A percentile compares a stretch with the other conserved stretches of the same genome.
Conservation (phyloP, 2,329 filamentous ascomycete species). For the Juglanconis oblonga region DNA sequence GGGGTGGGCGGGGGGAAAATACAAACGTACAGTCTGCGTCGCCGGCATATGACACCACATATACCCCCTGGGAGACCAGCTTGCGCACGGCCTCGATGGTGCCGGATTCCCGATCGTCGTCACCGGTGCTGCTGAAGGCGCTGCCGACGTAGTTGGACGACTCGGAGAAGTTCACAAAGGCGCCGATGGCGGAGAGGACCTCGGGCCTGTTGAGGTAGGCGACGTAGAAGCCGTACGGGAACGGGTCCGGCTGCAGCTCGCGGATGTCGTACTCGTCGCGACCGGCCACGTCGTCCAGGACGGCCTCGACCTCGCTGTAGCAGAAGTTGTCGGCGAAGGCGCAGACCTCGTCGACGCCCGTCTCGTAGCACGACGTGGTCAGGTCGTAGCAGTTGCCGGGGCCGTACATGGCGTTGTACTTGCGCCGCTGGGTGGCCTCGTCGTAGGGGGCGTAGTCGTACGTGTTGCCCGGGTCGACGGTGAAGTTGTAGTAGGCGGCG, state of each 20-base stretch:
- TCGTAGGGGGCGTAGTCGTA: slow-evolving; percentile 52
- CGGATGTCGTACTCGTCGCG: slow-evolving; percentile 61
- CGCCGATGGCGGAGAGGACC: slow-evolving; percentile 24
- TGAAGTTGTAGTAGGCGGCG: slow-evolving; percentile 56
- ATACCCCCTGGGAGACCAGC: slow-evolving; percentile 7
- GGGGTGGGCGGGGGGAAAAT: neutral
- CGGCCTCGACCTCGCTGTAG: slow-evolving; percentile 45
- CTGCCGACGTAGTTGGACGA: slow-evolving; percentile 8
- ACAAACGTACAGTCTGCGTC: slow-evolving; percentile 12
- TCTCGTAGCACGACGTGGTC: slow-evolving; percentile 51
- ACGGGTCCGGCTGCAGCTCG: slow-evolving; percentile 52
- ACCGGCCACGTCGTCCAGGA: slow-evolving; percentile 48
- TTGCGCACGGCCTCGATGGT: slow-evolving; percentile 8
- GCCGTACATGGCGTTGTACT: slow-evolving; percentile 61
- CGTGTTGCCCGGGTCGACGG: slow-evolving; percentile 53
- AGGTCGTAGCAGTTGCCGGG: slow-evolving; percentile 58
- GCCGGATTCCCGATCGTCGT: slow-evolving; percentile 9
- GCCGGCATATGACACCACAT: slow-evolving; percentile 13
- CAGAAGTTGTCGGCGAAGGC: slow-evolving; percentile 54
- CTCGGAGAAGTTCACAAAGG: slow-evolving; percentile 23
- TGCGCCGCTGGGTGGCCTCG: slow-evolving; percentile 42
- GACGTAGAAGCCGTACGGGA: slow-evolving; percentile 52
- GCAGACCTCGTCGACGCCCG: slow-evolving; percentile 50
- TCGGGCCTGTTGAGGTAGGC: slow-evolving; percentile 56
- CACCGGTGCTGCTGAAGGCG: slow-evolving; percentile 13